Base-by-base conservation (phyloP, 768 basidiomycete genomes). In the Wakefieldia striispora region DNA sequence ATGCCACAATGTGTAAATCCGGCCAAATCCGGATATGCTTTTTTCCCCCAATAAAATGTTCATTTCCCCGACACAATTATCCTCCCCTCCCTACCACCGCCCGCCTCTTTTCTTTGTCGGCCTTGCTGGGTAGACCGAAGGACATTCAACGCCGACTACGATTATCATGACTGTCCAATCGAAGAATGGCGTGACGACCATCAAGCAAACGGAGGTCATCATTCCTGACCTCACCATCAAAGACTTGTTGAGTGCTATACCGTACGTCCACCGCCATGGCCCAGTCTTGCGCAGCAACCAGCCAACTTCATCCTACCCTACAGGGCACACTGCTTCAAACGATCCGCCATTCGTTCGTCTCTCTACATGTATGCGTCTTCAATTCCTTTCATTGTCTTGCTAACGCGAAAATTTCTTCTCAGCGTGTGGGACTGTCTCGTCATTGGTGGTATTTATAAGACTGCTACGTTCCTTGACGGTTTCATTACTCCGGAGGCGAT, bases 201-300 rank as follows among this genome's bases (percentile, higher is more conserved):
- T 76, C 41, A 75, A 84, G 52, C 88, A 88, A 70, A 77, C 72
- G 37, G 74, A 78, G 41, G 79, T 81, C 51, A 62, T 78, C 23
- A 88, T 95, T 54, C 93, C 93, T 19, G 86, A 92, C 74, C 79
- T 92, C 54, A 78, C 88, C 34, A 79, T 95, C 68, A 97, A 95
- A 74, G 88, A 97, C 61, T 65, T 95, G 58, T 77, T 95, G 44
- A 79, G 79, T 40, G 82, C 78, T 16, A 94, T 97, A 63, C 94
- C 94, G 82, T 90, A 62, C 55, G 86, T 77, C 53, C 34, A 47
- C 17, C 6, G 17, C 36, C 48, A 37, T 54, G n/a, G 31, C 6
- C 35, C 11, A 9, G 33, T 40, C 49, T 20, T 59, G 40, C 26
- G 19, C 13, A 19, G 3, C 17, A 21, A n/a, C 12, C 6, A 45